phyloP scores from a whole-genome alignment of 257 asterid species.

The Nicotiana attenuata region DNA sequence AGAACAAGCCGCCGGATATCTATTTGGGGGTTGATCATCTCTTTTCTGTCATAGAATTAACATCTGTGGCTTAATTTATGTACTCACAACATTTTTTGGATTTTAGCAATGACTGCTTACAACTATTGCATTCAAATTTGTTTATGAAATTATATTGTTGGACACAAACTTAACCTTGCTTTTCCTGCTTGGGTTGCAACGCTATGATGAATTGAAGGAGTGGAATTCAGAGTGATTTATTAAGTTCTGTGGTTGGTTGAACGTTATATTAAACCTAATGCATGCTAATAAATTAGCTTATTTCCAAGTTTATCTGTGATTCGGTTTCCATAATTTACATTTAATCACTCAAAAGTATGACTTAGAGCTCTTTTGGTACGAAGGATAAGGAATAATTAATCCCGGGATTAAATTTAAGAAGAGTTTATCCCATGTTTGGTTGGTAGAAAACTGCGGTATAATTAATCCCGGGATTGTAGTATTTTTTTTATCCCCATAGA shows the following conservation, averaged over 20 bases:
- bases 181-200: background rate
- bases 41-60: background rate
- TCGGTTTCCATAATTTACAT: too few relatives aligned
- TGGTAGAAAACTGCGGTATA: too few relatives aligned
- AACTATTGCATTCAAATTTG: background rate
- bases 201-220: background rate
- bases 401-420: too few relatives aligned
- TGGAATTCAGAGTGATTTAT: background rate
- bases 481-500: too few relatives aligned
- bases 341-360: too few relatives aligned
- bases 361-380: too few relatives aligned
- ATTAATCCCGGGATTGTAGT: too few relatives aligned
- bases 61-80: background rate
- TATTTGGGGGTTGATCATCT: conserved; percentile 70
- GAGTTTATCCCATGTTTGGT: too few relatives aligned
- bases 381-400: too few relatives aligned
- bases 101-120: background rate
- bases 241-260: background rate
- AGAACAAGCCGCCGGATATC: conserved; percentile 90
- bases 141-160: background rate
- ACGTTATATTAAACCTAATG: background rate
- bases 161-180: background rate
- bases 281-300: background rate
- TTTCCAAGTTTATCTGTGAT: background rate
- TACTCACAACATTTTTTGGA: background rate